Conservation (phyloP, 768 basidiomycete species). For the Tulasnella sp. region DNA sequence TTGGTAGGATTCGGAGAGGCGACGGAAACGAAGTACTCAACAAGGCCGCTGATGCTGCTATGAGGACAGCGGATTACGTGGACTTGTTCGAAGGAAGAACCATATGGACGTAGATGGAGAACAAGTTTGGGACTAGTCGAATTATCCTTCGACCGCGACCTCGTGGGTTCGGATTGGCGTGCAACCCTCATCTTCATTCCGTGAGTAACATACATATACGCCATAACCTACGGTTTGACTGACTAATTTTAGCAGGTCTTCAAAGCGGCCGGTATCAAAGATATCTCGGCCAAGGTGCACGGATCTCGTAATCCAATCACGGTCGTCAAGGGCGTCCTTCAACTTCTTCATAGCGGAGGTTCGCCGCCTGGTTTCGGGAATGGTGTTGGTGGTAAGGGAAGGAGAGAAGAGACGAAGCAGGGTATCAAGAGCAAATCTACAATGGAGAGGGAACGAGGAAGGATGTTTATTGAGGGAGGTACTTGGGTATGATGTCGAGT, state of each 20-base stretch:
- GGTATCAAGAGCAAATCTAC: slow-evolving; percentile 56
- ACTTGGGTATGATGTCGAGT: slow-evolving; percentile 29
- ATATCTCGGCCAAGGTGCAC: slow-evolving; percentile 89
- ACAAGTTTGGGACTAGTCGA: slow-evolving; percentile 73
- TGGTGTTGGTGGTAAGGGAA: slow-evolving; percentile 59
- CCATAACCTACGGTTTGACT: too few relatives aligned
- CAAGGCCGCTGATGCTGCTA: slow-evolving; percentile 51
- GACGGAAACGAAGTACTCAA: slow-evolving; percentile 40
- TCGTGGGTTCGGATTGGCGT: slow-evolving; percentile 83
- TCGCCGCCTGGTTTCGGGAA: slow-evolving; percentile 71
- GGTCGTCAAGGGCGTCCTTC: slow-evolving; percentile 73
- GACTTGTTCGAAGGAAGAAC: slow-evolving; percentile 90
- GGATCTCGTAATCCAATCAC: slow-evolving; percentile 77
- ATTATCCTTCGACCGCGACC: slow-evolving; percentile 71
- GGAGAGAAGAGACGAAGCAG: slow-evolving; percentile 57
- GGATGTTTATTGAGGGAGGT: slow-evolving; percentile 59
- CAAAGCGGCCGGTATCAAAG: slow-evolving; percentile 89
- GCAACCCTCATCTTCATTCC: slow-evolving; percentile 74
- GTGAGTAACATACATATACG: slow-evolving; percentile 8
- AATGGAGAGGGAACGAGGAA: slow-evolving; percentile 70
- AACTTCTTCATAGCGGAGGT: slow-evolving; percentile 75
- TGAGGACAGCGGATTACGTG: slow-evolving; percentile 83
- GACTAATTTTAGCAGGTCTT: slow-evolving; percentile 54
- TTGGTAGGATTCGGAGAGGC: slow-evolving; percentile 73
- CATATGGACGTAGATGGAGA: slow-evolving; percentile 80